Percentiles rank a stretch among this genome's conserved stretches.
Conservation (phyloP, 441 rosid genomes). For the Breynia disticha region DNA sequence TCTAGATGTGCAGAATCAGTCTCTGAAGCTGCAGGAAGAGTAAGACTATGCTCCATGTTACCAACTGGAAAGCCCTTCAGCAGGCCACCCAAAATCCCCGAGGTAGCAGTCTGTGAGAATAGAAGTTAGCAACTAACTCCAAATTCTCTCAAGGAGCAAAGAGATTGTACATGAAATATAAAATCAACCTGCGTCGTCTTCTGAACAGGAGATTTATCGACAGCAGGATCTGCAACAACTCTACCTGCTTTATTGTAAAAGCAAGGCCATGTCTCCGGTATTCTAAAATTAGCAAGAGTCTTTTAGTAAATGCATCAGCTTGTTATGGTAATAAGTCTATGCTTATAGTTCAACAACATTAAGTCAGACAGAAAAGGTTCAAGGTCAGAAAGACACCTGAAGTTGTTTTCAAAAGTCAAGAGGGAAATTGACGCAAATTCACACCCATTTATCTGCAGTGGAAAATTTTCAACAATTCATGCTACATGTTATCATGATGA, state of each 20-base stretch:
- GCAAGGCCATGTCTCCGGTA: constrained; percentile 47
- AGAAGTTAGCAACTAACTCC: constrained; percentile 20
- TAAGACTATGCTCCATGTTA: constrained; percentile 30
- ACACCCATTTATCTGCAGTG: constrained; percentile 53
- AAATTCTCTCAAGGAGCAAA: constrained; percentile 12
- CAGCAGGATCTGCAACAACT: constrained; percentile 51
- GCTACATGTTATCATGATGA: constrained; percentile 3
- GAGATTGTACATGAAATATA: constrained; percentile 7
- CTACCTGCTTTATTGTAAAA: constrained; percentile 67
- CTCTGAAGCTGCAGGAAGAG: constrained; percentile 28
- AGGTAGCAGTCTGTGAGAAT: constrained; percentile 37
- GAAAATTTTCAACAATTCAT: constrained; percentile 9
- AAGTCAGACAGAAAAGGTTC: not conserved
- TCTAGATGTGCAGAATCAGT: constrained; percentile 37
- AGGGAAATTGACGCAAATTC: constrained; percentile 64
- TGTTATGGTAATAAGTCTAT: not conserved
- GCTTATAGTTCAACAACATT: constrained; percentile 11
- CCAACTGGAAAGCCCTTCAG: constrained; percentile 45
- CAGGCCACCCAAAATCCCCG: constrained; percentile 43
- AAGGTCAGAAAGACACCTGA: constrained; percentile 40
- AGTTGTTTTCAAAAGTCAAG: constrained; percentile 42
- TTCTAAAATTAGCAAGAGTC: constrained; percentile 23
- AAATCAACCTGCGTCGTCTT: constrained; percentile 45
- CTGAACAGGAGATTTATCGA: constrained; percentile 30
- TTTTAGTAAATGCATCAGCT: not conserved